These are phyloP conservation scores for Gastrolobium bilobum DNA, from an alignment of 306 rosid species.

Conservation along the genomic window DNA sequence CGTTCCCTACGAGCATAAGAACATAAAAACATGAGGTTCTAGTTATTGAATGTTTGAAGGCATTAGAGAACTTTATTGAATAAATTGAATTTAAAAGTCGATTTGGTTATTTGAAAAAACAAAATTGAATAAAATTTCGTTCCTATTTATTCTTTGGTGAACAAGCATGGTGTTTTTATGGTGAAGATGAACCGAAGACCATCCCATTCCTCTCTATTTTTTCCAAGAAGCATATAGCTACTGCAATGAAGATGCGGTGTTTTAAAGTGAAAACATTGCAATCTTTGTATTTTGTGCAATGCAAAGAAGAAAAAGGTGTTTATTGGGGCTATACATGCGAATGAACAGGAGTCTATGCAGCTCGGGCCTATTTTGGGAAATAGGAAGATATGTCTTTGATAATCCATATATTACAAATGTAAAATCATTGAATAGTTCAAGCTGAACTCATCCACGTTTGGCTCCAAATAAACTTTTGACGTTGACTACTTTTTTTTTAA, in stretches of 20 bases:
- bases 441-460: slow-evolving; percentile 27
- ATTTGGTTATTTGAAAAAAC: background rate
- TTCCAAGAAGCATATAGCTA: slow-evolving; percentile 4
- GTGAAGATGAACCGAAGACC: slow-evolving; percentile 1
- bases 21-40: slow-evolving; percentile 12
- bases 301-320: slow-evolving; percentile 1
- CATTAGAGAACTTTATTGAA: background rate
- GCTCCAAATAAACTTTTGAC: slow-evolving; percentile 1
- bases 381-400: background rate
- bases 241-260: background rate
- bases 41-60: slow-evolving; percentile 22
- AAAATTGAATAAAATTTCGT: background rate
- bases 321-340: slow-evolving; percentile 17
- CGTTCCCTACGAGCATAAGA: slow-evolving; percentile 73
- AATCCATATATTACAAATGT: background rate
- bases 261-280: background rate
- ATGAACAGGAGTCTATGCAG: background rate
- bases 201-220: slow-evolving; percentile 2
- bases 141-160: background rate
- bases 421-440: background rate
- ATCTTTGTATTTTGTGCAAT: background rate
- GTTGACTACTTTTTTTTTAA: background rate
- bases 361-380: background rate
- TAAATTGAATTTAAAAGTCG: background rate
- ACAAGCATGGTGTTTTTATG: slow-evolving; percentile 18